phyloP scores from a whole-genome alignment of 1,139 yeast species.

The Scheffersomyces cryptocercus region DNA sequence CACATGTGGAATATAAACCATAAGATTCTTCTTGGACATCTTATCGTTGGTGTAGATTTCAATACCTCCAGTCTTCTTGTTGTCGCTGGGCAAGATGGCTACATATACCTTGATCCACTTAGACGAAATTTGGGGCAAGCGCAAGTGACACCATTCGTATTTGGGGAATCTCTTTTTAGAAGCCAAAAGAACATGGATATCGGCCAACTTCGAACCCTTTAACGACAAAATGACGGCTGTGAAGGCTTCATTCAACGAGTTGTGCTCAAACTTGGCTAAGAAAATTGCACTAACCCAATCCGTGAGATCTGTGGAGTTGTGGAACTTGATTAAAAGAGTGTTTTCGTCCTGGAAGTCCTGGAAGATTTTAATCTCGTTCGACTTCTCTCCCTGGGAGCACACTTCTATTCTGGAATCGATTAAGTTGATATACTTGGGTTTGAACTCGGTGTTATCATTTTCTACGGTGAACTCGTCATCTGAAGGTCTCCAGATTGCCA shows the following conservation, averaged over 20 bases:
- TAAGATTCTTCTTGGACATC: constrained; percentile 44
- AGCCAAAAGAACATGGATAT: constrained; percentile 51
- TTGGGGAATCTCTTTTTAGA: constrained; percentile 46
- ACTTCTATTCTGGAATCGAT: constrained; percentile 44
- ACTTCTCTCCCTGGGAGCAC: constrained; percentile 7
- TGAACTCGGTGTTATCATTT: constrained; percentile 32
- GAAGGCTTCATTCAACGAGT: constrained; percentile 54
- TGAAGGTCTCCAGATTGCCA: constrained; percentile 48
- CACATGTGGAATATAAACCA: constrained; percentile 46
- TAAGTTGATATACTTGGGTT: constrained; percentile 51
- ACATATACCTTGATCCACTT: constrained; percentile 56
- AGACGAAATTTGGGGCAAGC: constrained; percentile 56
- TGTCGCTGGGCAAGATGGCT: constrained; percentile 44
- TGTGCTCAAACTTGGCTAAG: constrained; percentile 50
- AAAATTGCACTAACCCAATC: constrained; percentile 49
- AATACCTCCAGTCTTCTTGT: constrained; percentile 43
- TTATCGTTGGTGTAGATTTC: constrained; percentile 49
- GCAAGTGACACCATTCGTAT: constrained; percentile 57
- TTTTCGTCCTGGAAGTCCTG: constrained; percentile 42
- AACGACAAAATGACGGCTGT: constrained; percentile 58
- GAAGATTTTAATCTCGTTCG: constrained; percentile 32
- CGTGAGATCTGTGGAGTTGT: constrained; percentile 30
- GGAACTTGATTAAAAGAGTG: constrained; percentile 34
- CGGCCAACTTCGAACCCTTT: constrained; percentile 55
- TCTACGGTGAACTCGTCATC: constrained; percentile 23